Conservation (phyloP, 140 eudicot species). For the Ambrosia hybrid region DNA sequence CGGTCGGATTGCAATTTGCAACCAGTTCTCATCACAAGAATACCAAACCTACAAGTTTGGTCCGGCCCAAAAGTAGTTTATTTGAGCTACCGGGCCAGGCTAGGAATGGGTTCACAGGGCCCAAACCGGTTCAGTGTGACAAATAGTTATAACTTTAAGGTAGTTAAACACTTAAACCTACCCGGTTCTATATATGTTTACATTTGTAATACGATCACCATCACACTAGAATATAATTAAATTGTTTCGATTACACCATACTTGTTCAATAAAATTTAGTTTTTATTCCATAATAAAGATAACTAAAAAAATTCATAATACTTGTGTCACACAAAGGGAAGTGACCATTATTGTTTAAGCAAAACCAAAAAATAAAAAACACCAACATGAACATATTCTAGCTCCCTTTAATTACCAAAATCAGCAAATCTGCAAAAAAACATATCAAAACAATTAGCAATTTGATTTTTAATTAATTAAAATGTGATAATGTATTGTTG, state of each 20-base stretch:
- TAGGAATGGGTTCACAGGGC: too few species aligned
- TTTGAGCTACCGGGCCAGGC: too few species aligned
- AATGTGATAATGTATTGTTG: not conserved
- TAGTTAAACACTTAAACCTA: too few species aligned
- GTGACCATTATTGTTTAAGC: constrained; percentile 3
- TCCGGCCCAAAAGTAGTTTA: too few species aligned
- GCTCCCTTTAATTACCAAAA: constrained; percentile 19
- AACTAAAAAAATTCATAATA: not conserved
- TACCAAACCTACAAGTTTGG: too few species aligned
- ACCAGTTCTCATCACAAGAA: too few species aligned
- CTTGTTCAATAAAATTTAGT: not conserved
- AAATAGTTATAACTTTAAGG: too few species aligned
- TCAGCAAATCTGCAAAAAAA: constrained; percentile 64
- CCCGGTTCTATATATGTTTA: too few species aligned
- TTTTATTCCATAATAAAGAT: not conserved
- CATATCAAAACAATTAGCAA: not conserved
- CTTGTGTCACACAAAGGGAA: not conserved
- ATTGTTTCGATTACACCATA: not conserved
- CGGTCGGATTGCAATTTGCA: too few species aligned
- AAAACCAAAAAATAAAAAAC: not conserved
- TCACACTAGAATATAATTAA: not conserved
- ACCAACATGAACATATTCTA: not conserved
- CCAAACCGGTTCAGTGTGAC: too few species aligned
- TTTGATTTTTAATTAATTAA: not conserved
- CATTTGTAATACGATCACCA: not conserved